Conservation (phyloP, 2,329 filamentous ascomycete species). For the Lachnellula subtilissima region DNA sequence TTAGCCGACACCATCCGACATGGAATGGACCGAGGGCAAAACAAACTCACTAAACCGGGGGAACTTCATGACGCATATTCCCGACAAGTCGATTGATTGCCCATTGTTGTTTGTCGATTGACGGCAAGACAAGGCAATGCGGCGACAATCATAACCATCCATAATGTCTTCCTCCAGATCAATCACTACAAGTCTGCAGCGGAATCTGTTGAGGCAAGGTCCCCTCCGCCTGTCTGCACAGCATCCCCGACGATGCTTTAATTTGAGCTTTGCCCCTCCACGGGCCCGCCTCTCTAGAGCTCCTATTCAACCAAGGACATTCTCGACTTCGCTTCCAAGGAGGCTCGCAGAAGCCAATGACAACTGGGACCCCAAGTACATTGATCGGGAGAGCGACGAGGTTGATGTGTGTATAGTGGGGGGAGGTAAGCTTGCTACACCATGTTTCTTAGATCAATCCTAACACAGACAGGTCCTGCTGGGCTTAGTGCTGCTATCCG, state of each 20-base stretch:
- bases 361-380: slow-evolving; percentile 58
- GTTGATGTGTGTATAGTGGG: slow-evolving; percentile 97
- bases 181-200: slow-evolving; percentile 24
- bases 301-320: slow-evolving; percentile 33
- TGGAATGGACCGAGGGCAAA: too few relatives aligned
- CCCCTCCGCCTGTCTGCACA: slow-evolving; percentile 16
- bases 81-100: not conserved
- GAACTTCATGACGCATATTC: too few relatives aligned
- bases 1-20: too few relatives aligned
- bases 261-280: slow-evolving; percentile 17
- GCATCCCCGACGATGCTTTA: slow-evolving; percentile 14
- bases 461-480: slow-evolving; percentile 60
- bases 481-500: slow-evolving; percentile 90
- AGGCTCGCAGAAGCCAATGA: slow-evolving; percentile 45
- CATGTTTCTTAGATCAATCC: slow-evolving; percentile 1
- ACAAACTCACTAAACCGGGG: too few relatives aligned
- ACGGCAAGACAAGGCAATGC: slow-evolving; percentile 20
- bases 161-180: slow-evolving; percentile 28
- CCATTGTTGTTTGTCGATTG: not conserved
- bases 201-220: slow-evolving; percentile 19
- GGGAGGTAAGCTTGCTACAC: slow-evolving; percentile 52
- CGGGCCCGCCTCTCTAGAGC: slow-evolving; percentile 12
- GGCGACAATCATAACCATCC: slow-evolving; percentile 21
- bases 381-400: slow-evolving; percentile 86
- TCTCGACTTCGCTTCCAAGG: slow-evolving; percentile 40